A percentile compares a stretch with the other conserved stretches of the same genome.
Conservation (phyloP, 805 yeast species). For the Cyberlindnera sargentensis region DNA sequence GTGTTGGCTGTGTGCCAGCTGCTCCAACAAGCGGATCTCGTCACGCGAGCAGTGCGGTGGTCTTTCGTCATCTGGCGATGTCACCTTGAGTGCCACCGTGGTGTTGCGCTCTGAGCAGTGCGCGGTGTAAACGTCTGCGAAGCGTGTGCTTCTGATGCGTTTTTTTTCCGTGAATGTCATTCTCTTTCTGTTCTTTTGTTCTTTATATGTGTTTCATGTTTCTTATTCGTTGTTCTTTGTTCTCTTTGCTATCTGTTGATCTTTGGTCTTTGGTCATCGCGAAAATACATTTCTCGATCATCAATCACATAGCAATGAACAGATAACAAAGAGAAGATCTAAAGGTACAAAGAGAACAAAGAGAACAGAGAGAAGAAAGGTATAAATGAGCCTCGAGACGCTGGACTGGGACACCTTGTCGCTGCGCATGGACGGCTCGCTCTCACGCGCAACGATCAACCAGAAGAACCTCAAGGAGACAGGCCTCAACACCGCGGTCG, state of each 20-base stretch:
- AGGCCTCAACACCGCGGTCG: neutral
- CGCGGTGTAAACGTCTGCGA: constrained; percentile 33
- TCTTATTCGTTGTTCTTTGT: too few species aligned
- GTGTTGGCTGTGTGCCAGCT: constrained; percentile 12
- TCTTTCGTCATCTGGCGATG: constrained; percentile 41
- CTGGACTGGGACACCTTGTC: constrained; percentile 1
- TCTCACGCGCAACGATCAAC: neutral
- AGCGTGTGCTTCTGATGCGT: constrained; percentile 36
- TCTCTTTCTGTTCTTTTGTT: neutral
- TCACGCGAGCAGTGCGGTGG: constrained; percentile 47
- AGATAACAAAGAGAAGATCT: too few species aligned
- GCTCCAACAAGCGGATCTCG: constrained; percentile 35
- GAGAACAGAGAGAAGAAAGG: too few species aligned
- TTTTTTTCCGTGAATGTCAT: constrained; percentile 11
- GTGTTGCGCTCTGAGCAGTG: constrained; percentile 4
- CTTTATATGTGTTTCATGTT: too few species aligned
- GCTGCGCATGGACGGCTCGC: neutral
- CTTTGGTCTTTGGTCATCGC: too few species aligned
- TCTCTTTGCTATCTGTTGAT: too few species aligned
- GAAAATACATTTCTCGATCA: too few species aligned
- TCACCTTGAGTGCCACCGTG: constrained; percentile 39
- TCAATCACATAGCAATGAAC: too few species aligned
- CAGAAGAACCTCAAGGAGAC: constrained; percentile 1
- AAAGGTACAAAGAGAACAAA: too few species aligned
- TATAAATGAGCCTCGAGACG: neutral